Conservation (phyloP, 257 asterid genomes). For the Solanum bulbocastanum region DNA sequence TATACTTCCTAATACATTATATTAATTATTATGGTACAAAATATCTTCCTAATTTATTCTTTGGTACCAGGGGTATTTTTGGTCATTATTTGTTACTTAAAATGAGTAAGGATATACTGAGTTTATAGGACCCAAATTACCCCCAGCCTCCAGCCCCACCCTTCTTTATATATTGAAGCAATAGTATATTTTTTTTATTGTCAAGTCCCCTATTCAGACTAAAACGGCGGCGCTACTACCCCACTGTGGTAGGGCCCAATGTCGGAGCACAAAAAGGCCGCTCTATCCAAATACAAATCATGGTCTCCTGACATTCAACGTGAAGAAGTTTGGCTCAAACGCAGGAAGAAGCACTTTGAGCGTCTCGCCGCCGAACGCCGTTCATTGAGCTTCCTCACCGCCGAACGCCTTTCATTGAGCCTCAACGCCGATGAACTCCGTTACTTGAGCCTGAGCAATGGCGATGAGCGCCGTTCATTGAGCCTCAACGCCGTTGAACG, state of each 20-base stretch:
- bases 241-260: neutral
- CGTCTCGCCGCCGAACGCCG: conserved; percentile 22
- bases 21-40: too few relatives aligned
- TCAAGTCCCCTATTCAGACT: neutral
- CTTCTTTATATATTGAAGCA: neutral
- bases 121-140: neutral
- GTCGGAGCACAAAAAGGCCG: neutral
- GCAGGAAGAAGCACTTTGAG: conserved; percentile 15
- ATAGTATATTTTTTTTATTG: neutral
- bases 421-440: neutral
- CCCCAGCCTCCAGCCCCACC: neutral
- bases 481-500: conserved; percentile 15
- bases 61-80: neutral
- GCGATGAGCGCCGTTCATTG: neutral
- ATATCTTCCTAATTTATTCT: too few relatives aligned
- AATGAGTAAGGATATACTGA: neutral
- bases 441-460: neutral
- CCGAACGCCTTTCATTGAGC: conserved; percentile 11
- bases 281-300: conserved; percentile 44
- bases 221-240: neutral
- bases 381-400: conserved; percentile 21
- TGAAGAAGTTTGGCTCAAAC: conserved; percentile 49
- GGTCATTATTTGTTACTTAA: neutral
- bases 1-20: too few relatives aligned
- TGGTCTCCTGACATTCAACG: conserved; percentile 56